Conservation (phyloP, 1,139 yeast species). For the Saccharomyces uvarum region DNA sequence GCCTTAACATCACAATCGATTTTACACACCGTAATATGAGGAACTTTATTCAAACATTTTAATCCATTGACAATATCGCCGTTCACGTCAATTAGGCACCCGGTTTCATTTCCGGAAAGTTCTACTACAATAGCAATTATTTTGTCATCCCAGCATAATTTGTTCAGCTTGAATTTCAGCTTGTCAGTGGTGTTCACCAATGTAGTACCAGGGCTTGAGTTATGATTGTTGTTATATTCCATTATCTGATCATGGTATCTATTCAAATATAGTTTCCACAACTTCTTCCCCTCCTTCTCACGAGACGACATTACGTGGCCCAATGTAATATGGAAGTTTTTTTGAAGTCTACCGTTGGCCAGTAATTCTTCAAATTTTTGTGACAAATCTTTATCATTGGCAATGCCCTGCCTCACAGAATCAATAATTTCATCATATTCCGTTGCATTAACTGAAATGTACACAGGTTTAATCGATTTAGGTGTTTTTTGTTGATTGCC, state of each 20-base stretch:
- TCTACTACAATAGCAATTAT: constrained; percentile 53
- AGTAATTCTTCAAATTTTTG: constrained; percentile 29
- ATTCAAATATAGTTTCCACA: constrained; percentile 31
- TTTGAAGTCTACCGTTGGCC: constrained; percentile 39
- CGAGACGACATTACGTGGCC: constrained; percentile 40
- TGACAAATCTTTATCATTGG: background rate
- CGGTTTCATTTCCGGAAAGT: constrained; percentile 19
- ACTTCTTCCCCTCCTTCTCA: constrained; percentile 15
- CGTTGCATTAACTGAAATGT: constrained; percentile 34
- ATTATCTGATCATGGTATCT: constrained; percentile 12
- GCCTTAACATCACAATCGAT: constrained; percentile 43
- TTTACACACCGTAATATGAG: constrained; percentile 78
- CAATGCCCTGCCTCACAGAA: background rate
- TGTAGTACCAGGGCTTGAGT: background rate
- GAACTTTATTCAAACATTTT: constrained; percentile 38
- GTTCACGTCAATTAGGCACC: constrained; percentile 24
- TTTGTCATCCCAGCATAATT: constrained; percentile 45
- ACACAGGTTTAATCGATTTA: constrained; percentile 32
- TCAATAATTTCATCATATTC: constrained; percentile 12
- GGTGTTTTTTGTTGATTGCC: constrained; percentile 14
- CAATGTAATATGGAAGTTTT: constrained; percentile 69
- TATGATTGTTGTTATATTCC: constrained; percentile 2
- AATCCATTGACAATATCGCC: constrained; percentile 25
- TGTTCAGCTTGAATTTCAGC: constrained; percentile 39
- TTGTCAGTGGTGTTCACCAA: constrained; percentile 12